These are phyloP conservation scores for Neurospora sp. DNA, from an alignment of 2,329 filamentous ascomycete genomes.

Conservation along the genomic window DNA sequence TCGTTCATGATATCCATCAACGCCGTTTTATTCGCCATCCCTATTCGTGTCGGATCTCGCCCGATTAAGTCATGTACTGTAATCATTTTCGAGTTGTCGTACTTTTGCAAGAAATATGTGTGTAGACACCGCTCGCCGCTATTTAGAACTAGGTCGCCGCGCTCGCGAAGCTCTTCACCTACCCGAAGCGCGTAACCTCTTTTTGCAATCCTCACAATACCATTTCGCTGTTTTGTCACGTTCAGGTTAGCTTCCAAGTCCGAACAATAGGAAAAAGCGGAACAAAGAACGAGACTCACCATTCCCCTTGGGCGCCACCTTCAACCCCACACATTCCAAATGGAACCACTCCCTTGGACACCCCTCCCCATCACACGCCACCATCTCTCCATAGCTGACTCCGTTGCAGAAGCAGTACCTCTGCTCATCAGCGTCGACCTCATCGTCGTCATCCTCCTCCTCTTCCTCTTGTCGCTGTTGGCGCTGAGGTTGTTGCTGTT, in stretches of 20 bases:
- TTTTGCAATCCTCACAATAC: slow-evolving; percentile 74
- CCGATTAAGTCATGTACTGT: not conserved
- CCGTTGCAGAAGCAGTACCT: slow-evolving; percentile 73
- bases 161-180: slow-evolving; percentile 33
- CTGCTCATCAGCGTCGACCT: slow-evolving; percentile 59
- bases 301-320: slow-evolving; percentile 67
- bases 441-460: slow-evolving; percentile 41
- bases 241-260: slow-evolving; percentile 22
- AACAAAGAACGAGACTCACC: slow-evolving; percentile 40
- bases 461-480: slow-evolving; percentile 23
- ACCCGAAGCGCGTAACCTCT: slow-evolving; percentile 47
- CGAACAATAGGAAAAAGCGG: not conserved
- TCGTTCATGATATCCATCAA: not conserved
- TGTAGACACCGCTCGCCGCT: not conserved
- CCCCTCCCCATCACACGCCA: slow-evolving; percentile 65
- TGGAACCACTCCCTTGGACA: slow-evolving; percentile 78
- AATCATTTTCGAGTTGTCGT: not conserved
- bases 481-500: slow-evolving; percentile 8
- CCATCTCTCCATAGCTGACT: slow-evolving; percentile 77
- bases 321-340: slow-evolving; percentile 69
- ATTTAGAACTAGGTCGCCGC: not conserved
- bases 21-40: not conserved
- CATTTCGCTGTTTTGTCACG: slow-evolving; percentile 53
- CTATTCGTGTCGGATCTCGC: not conserved
- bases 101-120: not conserved